Evolutionary conservation across 305 asterid species (phyloP).

Genomic region (Fraxinus sp.): DNA sequence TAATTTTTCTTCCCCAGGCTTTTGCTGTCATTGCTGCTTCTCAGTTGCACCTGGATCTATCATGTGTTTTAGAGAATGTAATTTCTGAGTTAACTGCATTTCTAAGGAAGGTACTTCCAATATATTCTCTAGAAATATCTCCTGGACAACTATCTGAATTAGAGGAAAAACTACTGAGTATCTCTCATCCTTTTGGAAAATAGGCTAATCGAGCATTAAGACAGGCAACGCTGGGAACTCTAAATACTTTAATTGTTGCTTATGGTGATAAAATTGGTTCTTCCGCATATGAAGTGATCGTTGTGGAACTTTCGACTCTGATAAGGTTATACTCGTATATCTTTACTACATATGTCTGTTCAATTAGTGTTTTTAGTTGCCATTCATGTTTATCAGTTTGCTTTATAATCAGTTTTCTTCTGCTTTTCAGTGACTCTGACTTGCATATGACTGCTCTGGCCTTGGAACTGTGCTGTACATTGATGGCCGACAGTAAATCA

Average conservation of each 20-base stretch:
- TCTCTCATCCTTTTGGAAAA: conserved; percentile 29
- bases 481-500: conserved; percentile 95
- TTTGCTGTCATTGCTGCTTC: conserved; percentile 94
- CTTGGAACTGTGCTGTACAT: conserved; percentile 86
- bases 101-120: conserved; percentile 70
- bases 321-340: conserved; percentile 60
- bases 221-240: conserved; percentile 94
- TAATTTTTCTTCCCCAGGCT: conserved; percentile 57
- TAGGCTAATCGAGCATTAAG: conserved; percentile 96
- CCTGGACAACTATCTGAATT: conserved; percentile 3
- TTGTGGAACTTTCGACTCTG: conserved; percentile 86
- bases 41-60: conserved; percentile 84
- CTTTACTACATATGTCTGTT: not conserved
- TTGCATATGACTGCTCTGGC: conserved; percentile 98
- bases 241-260: conserved; percentile 86
- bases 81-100: conserved; percentile 92
- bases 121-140: conserved; percentile 7
- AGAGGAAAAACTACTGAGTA: conserved; percentile 7
- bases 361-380: conserved; percentile 10
- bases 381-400: conserved; percentile 11
- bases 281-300: conserved; percentile 89
- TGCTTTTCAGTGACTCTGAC: conserved; percentile 79
- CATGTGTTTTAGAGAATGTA: conserved; percentile 85
- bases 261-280: conserved; percentile 93
- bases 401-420: conserved; percentile 14